Base-by-base conservation (phyloP, 441 rosid species). In the Dalechampia spathulata region DNA sequence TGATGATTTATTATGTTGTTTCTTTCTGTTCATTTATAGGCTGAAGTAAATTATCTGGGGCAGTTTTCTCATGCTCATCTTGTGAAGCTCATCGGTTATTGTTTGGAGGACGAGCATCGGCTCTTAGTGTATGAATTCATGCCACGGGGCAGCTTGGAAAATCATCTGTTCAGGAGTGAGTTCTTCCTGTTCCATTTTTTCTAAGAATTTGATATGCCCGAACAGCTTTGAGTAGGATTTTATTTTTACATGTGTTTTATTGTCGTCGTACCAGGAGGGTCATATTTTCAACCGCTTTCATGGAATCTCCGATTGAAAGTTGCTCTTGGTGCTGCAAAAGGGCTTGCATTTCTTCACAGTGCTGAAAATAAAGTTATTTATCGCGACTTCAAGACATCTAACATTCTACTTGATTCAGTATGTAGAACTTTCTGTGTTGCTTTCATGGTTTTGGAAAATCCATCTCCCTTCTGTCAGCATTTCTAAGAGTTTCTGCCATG, bases 101-200 rank as follows among this genome's bases (percentile, higher is more conserved):
- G n/a, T n/a, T n/a, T n/a, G n/a, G n/a, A n/a, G n/a, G n/a, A 90
- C 26, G 95, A 90, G 39, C 95, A 86, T 55, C 82, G 93, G 19
- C 82, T 86, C 55, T 70, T 90, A 67, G 93, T 84, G 42, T 90
- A 90, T 45, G 97, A 90, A 69, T 90, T 82, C 74, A 86, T 90
- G 95, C 85, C 87, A 64, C 82, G 90, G 11, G 97, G 97, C 53
- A 84, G 93, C 90, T 78, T 90, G 78, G 95, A 90, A 68, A 90
- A 90, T 71, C 97, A 90, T 70, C 57, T 90, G 26, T 90, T 90
- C 68, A 81, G 93, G 69, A 75, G 97, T 90, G 72, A 75, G 87
- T 69, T 67, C 46, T 34, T 54, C 50, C 22, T 37, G 19, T 43
- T 39, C 20, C 19, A 13, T n/a, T n/a, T n/a, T 52, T 57, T 48